These are phyloP conservation scores for Alnus rubra DNA, from an alignment of 306 rosid species.

Conservation along the genomic window DNA sequence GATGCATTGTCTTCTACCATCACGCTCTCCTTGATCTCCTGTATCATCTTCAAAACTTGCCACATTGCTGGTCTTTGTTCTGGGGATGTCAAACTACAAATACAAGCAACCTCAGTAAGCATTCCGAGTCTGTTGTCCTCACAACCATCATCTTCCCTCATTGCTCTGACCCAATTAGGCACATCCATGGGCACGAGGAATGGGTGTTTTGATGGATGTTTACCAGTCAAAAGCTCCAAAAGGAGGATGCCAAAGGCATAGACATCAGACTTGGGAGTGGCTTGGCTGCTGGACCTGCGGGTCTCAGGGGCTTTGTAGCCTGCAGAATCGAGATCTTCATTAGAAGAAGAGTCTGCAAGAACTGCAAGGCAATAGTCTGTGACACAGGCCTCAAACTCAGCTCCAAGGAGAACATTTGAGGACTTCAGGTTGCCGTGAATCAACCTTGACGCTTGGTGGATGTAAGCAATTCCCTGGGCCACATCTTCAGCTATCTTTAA, in stretches of 20 bases:
- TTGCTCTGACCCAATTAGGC: constrained; percentile 77
- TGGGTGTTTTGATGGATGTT: constrained; percentile 83
- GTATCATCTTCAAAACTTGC: constrained; percentile 89
- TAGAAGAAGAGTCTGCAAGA: constrained; percentile 48
- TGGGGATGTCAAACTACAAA: constrained; percentile 75
- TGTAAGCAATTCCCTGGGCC: constrained; percentile 85
- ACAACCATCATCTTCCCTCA: constrained; percentile 68
- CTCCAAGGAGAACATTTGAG: constrained; percentile 81
- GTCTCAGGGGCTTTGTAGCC: constrained; percentile 76
- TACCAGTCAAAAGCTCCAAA: constrained; percentile 88
- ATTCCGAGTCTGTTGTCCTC: constrained; percentile 72
- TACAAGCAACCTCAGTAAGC: constrained; percentile 92
- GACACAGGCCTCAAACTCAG: constrained; percentile 84
- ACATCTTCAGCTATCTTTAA: constrained; percentile 94
- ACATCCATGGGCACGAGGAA: constrained; percentile 67
- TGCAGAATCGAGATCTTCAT: constrained; percentile 60
- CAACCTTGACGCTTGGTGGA: constrained; percentile 67
- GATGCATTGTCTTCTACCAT: constrained; percentile 36
- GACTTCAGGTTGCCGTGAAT: constrained; percentile 88
- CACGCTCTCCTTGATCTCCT: constrained; percentile 80
- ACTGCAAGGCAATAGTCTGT: constrained; percentile 71
- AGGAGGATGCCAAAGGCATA: constrained; percentile 75
- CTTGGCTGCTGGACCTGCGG: constrained; percentile 53
- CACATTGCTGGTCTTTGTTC: constrained; percentile 96
- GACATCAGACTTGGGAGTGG: constrained; percentile 69